These are phyloP conservation scores for Dryas drummondii DNA, from an alignment of 306 rosid species.

Conservation along the genomic window DNA sequence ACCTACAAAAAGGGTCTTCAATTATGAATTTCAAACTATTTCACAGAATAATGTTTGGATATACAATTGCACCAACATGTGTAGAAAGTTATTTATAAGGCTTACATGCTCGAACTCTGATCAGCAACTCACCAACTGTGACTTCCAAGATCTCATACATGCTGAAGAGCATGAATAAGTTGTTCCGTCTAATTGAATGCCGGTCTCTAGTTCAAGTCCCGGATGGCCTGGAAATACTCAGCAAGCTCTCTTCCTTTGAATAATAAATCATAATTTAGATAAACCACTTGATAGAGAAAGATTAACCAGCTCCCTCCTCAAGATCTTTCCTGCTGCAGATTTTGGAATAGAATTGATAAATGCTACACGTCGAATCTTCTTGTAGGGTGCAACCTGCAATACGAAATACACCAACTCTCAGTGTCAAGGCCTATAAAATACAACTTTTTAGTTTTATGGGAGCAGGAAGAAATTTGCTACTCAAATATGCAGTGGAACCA, in stretches of 20 bases:
- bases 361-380: conserved; percentile 74
- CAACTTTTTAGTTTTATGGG: background rate
- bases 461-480: background rate
- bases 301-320: conserved; percentile 73
- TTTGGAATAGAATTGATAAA: conserved; percentile 71
- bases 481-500: background rate
- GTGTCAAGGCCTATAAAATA: background rate
- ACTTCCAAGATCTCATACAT: background rate
- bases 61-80: background rate
- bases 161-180: background rate
- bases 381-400: conserved; percentile 87
- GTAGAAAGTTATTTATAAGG: too few species aligned
- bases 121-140: background rate
- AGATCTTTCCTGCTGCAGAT: conserved; percentile 79
- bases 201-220: too few species aligned
- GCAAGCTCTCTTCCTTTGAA: background rate
- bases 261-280: conserved; percentile 49
- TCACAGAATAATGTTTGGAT: background rate
- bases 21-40: background rate
- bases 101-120: background rate
- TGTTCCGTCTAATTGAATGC: background rate
- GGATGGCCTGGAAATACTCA: background rate
- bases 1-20: background rate
- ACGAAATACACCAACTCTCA: background rate
- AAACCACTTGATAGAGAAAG: conserved; percentile 49